Evolutionary conservation across 805 yeast genomes (phyloP).

Genomic region (Kuraishia piskuri): DNA sequence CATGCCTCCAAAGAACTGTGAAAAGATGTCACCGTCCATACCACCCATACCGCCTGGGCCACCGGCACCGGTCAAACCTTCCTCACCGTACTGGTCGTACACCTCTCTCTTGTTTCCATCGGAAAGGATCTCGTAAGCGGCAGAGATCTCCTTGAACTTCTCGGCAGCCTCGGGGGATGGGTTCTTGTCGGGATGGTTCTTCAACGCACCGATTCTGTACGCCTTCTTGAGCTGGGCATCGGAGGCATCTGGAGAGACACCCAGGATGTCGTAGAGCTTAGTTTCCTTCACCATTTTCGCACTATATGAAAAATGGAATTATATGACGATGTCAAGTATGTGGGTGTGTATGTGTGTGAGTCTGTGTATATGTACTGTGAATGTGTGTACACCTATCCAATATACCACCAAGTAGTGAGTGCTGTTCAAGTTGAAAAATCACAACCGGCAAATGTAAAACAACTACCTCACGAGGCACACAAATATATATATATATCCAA

Average conservation of each 20-base stretch:
- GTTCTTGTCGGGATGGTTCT: constrained; percentile 78
- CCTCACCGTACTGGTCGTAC: constrained; percentile 88
- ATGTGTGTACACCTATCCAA: not conserved
- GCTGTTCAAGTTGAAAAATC: not conserved
- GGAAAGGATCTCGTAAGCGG: constrained; percentile 81
- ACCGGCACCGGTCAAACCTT: constrained; percentile 79
- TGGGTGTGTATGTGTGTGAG: not conserved
- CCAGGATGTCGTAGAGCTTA: constrained; percentile 64
- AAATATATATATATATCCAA: too few relatives aligned
- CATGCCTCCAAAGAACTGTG: constrained; percentile 53
- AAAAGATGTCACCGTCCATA: constrained; percentile 44
- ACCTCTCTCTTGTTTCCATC: constrained; percentile 83
- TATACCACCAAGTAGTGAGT: not conserved
- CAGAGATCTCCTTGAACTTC: constrained; percentile 84
- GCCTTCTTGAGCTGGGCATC: constrained; percentile 74
- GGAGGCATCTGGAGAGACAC: constrained; percentile 60
- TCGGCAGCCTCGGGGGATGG: constrained; percentile 89
- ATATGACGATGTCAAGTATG: not conserved
- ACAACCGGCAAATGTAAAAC: not conserved
- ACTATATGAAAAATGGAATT: not conserved
- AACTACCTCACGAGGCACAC: not conserved
- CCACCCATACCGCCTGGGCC: constrained; percentile 53
- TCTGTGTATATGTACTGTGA: not conserved
- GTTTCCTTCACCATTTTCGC: constrained; percentile 69
- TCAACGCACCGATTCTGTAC: constrained; percentile 72